phyloP scores from a whole-genome alignment of 2,329 filamentous ascomycete genomes.

The Fusarium vanettenii region DNA sequence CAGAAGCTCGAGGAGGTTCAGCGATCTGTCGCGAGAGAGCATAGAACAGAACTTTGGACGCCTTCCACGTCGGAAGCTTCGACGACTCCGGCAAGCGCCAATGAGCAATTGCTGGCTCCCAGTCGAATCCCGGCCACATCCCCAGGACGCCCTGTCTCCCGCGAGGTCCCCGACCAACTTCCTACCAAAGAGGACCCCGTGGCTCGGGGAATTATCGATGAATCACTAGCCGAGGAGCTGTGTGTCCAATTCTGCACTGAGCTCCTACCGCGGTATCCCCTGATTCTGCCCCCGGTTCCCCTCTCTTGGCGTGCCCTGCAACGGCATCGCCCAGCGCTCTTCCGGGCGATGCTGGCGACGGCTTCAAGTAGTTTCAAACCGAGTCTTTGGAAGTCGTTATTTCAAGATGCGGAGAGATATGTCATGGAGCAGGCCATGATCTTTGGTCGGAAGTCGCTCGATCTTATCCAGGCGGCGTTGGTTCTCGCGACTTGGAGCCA shows the following conservation, averaged over 20 bases:
- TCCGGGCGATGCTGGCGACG: slow-evolving; percentile 13
- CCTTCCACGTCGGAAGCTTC: not conserved
- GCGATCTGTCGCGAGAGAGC: not conserved
- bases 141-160: not conserved
- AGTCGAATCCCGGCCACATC: not conserved
- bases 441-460: slow-evolving; percentile 24
- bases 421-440: slow-evolving; percentile 24
- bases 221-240: slow-evolving; percentile 1
- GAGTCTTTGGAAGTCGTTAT: slow-evolving; percentile 9
- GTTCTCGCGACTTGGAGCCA: slow-evolving; percentile 29
- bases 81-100: not conserved
- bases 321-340: slow-evolving; percentile 9
- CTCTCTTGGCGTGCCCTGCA: not conserved
- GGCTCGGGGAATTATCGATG: slow-evolving; percentile 2
- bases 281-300: slow-evolving; percentile 6
- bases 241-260: slow-evolving; percentile 12
- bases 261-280: slow-evolving; percentile 7
- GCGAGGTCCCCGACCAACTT: not conserved
- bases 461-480: slow-evolving; percentile 26
- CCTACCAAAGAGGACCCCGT: slow-evolving; percentile 2
- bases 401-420: slow-evolving; percentile 21
- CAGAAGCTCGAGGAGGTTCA: slow-evolving; percentile 17
- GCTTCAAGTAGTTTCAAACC: slow-evolving; percentile 13
- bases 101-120: not conserved
- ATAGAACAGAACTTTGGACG: not conserved